Percentiles rank a stretch among this genome's conserved stretches.
phyloP scores from a whole-genome alignment of 1,284 basidiomycete species.

The Fistulinella staudtii region DNA sequence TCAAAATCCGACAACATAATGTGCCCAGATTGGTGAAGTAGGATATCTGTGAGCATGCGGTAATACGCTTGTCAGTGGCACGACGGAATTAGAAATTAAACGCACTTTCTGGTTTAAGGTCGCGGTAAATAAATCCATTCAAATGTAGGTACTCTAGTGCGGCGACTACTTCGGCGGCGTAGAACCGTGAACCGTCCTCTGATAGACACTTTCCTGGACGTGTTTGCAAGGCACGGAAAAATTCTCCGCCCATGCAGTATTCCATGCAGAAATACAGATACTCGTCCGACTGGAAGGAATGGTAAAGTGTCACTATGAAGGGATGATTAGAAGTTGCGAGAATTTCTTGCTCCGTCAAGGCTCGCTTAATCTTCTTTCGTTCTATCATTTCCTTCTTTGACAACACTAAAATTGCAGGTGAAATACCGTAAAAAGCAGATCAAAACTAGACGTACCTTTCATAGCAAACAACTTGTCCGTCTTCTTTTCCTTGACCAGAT shows the following conservation, averaged over 20 bases:
- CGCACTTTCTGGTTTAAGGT: constrained; percentile 98
- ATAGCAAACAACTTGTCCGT: constrained; percentile 89
- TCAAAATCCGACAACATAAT: constrained; percentile 99
- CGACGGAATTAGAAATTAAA: constrained; percentile 18
- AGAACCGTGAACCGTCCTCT: constrained; percentile 95
- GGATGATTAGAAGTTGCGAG: constrained; percentile 95
- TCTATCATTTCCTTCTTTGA: constrained; percentile 99
- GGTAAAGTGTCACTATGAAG: constrained; percentile 96
- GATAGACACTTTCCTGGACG: constrained; percentile 93
- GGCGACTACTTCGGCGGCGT: constrained; percentile 97
- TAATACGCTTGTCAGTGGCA: constrained; percentile 9
- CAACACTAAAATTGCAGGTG: constrained; percentile 60
- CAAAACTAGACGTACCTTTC: constrained; percentile 67
- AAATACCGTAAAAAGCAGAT: constrained; percentile 24
- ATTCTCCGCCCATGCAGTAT: constrained; percentile 99
- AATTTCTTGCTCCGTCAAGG: constrained; percentile 95
- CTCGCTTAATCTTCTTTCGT: constrained; percentile 96
- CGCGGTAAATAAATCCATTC: constrained; percentile 99
- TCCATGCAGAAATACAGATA: constrained; percentile 98
- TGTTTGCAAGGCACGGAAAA: constrained; percentile 95
- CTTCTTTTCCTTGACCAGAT: constrained; percentile 95
- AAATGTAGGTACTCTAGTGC: constrained; percentile 98
- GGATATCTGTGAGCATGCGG: constrained; percentile 66
- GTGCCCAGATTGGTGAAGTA: constrained; percentile 98
- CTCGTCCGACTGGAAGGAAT: constrained; percentile 97